These are phyloP conservation scores for Cryptococcus jaspeensis DNA, from an alignment of 1,284 basidiomycete species.

Conservation along the genomic window DNA sequence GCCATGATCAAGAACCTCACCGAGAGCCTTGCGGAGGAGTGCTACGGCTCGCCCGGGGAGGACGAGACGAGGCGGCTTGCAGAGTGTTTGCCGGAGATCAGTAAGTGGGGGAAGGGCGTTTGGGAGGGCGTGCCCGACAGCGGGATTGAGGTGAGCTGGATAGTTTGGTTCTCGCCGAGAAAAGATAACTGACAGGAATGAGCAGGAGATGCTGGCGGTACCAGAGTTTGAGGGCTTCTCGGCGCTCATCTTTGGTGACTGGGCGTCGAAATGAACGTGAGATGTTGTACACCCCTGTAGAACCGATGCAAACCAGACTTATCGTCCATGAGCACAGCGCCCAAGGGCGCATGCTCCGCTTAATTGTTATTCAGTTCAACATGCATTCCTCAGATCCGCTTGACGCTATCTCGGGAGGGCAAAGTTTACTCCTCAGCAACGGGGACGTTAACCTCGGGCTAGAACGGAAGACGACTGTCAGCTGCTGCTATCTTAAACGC, in stretches of 20 bases:
- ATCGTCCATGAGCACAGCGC: background rate
- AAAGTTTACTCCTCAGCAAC: constrained; percentile 21
- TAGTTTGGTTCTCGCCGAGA: background rate
- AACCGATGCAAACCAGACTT: background rate
- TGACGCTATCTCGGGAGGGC: background rate
- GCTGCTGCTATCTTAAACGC: background rate
- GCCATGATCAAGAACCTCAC: constrained; percentile 31
- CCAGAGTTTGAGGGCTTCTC: constrained; percentile 47
- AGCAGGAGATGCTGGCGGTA: constrained; percentile 31
- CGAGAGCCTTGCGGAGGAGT: constrained; percentile 23
- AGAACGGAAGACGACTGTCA: background rate
- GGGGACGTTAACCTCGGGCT: constrained; percentile 43
- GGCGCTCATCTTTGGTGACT: constrained; percentile 51
- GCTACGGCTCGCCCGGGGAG: constrained; percentile 19
- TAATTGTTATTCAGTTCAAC: background rate
- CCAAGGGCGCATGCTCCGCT: background rate
- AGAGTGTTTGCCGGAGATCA: constrained; percentile 45
- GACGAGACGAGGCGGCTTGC: constrained; percentile 30
- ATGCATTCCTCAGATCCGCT: constrained; percentile 3
- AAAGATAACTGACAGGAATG: background rate
- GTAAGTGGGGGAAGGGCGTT: constrained; percentile 43
- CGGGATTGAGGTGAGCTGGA: constrained; percentile 44
- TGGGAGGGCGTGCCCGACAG: constrained; percentile 49
- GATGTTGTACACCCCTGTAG: background rate
- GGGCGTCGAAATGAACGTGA: constrained; percentile 29